A percentile compares a stretch with the other conserved stretches of the same genome.
Evolutionary conservation across 176 grass and related monocot species (phyloP).

Genomic region (Metroxylon sagu): DNA sequence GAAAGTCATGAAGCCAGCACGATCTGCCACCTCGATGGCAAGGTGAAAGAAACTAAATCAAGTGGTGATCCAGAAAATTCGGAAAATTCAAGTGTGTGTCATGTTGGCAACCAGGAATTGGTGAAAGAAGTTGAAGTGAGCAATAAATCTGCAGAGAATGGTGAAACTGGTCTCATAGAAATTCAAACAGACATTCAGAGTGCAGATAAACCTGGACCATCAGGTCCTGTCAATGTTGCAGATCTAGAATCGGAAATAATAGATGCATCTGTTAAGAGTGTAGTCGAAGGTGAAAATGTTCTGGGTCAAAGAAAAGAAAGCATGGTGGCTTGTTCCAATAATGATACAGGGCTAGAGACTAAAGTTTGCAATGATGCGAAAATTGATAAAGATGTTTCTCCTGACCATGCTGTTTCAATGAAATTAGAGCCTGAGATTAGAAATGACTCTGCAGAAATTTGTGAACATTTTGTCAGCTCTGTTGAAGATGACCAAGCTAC

Average conservation of each 20-base stretch:
- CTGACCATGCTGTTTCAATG: conserved; percentile 24
- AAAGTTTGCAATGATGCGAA: neutral
- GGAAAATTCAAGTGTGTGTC: neutral
- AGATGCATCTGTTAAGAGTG: neutral
- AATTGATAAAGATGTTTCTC: neutral
- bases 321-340: neutral
- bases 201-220: neutral
- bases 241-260: neutral
- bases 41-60: conserved; percentile 10
- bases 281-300: neutral
- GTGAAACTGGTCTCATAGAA: neutral
- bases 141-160: neutral
- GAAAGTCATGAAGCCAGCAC: conserved; percentile 10
- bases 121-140: neutral
- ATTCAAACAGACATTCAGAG: neutral
- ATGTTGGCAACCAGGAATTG: neutral
- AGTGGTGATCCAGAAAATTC: conserved; percentile 14
- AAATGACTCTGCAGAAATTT: conserved; percentile 26
- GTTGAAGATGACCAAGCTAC: conserved; percentile 6
- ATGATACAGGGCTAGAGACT: neutral
- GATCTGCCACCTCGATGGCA: neutral
- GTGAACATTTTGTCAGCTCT: conserved; percentile 22
- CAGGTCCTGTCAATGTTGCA: neutral
- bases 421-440: conserved; percentile 16
- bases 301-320: neutral